A percentile compares a stretch with the other conserved stretches of the same genome.
These are phyloP conservation scores for Digitaria exilis DNA, from an alignment of 202 grass and related monocot genomes.

Conservation along the genomic window DNA sequence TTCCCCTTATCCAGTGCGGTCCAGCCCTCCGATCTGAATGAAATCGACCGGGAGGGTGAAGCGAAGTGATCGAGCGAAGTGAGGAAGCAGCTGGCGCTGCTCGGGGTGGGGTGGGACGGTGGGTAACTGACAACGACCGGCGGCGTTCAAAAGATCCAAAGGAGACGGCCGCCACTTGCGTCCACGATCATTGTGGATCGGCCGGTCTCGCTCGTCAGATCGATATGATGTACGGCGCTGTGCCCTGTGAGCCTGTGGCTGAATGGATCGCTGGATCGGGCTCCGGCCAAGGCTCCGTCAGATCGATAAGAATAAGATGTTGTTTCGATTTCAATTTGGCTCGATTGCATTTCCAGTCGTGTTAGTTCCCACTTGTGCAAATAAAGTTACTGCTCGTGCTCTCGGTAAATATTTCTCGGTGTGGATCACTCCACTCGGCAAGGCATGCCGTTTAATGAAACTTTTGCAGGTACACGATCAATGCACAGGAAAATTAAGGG, in stretches of 20 bases:
- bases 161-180: background rate
- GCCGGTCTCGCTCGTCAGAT: background rate
- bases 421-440: background rate
- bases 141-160: background rate
- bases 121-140: constrained; percentile 9
- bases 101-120: too few species aligned
- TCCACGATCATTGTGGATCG: background rate
- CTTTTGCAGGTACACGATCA: background rate
- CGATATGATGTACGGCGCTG: background rate
- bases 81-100: too few species aligned
- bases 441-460: background rate
- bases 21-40: background rate
- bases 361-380: too few species aligned
- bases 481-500: too few species aligned
- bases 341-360: background rate
- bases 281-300: too few species aligned
- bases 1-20: background rate
- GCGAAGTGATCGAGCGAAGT: too few species aligned
- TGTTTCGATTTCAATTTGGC: background rate
- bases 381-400: background rate
- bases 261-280: background rate
- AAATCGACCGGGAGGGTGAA: background rate
- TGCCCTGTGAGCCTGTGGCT: background rate
- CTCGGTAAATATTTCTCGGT: background rate
- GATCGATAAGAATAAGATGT: too few species aligned